Conservation (phyloP, 345 rosid genomes). For the Citrus hindsii region DNA sequence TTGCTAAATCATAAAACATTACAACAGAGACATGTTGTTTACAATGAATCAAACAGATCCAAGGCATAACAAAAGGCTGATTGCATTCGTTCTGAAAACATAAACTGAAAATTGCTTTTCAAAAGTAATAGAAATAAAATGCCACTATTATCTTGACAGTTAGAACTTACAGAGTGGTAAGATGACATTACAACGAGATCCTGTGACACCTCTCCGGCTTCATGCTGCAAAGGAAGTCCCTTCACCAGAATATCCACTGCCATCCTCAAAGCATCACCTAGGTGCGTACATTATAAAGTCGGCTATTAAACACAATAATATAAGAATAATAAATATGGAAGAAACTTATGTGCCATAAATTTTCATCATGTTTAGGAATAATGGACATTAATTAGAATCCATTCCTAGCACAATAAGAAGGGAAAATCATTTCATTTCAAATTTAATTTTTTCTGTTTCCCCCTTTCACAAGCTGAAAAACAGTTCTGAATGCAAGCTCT, state of each 20-base stretch:
- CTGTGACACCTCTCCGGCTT: slow-evolving; percentile 27
- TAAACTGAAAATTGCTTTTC: background rate
- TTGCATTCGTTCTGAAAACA: background rate
- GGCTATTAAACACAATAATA: background rate
- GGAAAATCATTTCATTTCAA: background rate
- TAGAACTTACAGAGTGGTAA: slow-evolving; percentile 31
- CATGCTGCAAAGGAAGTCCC: slow-evolving; percentile 22
- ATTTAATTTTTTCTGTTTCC: background rate
- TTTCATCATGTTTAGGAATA: background rate
- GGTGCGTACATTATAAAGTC: background rate
- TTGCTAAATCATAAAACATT: background rate
- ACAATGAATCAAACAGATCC: background rate
- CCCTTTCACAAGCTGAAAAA: background rate
- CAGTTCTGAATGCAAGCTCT: background rate
- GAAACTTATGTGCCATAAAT: background rate
- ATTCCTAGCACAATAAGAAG: background rate
- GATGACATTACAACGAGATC: slow-evolving; percentile 30
- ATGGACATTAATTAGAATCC: background rate
- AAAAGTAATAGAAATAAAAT: background rate
- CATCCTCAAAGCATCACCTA: slow-evolving; percentile 37
- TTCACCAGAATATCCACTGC: slow-evolving; percentile 30
- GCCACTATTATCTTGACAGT: background rate
- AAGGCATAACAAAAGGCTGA: background rate
- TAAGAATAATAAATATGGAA: background rate
- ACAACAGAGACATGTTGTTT: background rate